A percentile compares a stretch with the other conserved stretches of the same genome.
Conservation (phyloP, 164 flowering plant genomes). For the Nymphaea thermarum region DNA sequence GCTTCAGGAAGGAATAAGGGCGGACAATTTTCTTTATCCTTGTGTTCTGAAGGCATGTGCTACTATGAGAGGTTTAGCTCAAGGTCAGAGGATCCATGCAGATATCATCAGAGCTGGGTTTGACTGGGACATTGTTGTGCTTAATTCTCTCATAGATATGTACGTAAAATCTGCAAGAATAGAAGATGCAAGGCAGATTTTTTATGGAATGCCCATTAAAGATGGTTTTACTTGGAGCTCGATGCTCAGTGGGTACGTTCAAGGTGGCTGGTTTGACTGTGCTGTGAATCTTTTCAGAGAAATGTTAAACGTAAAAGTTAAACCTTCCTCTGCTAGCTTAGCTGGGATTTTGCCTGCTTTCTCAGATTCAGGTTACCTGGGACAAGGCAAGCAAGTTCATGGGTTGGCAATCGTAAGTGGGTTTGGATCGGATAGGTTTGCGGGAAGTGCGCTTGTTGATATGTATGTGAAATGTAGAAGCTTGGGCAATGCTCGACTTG, state of each 20-base stretch:
- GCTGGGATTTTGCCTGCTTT: constrained; percentile 19
- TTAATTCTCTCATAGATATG: constrained; percentile 24
- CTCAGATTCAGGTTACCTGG: constrained; percentile 13
- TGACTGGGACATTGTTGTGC: constrained; percentile 16
- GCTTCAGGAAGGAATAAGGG: constrained; percentile 11
- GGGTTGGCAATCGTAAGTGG: constrained; percentile 14
- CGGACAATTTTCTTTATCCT: constrained; percentile 20
- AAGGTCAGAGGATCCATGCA: constrained; percentile 13
- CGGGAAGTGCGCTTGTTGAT: constrained; percentile 18
- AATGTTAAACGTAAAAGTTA: constrained; percentile 13
- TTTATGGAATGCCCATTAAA: constrained; percentile 10
- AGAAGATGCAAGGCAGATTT: constrained; percentile 14
- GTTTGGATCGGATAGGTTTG: constrained; percentile 12
- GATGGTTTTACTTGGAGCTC: constrained; percentile 21
- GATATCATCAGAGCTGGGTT: constrained; percentile 14
- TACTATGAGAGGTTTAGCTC: constrained; percentile 9
- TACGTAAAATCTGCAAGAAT: constrained; percentile 17
- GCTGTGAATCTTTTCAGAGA: constrained; percentile 15
- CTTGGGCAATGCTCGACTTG: constrained; percentile 13
- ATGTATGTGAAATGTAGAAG: constrained; percentile 17
- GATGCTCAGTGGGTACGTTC: constrained; percentile 17
- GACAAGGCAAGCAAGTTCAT: constrained; percentile 18
- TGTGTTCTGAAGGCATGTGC: constrained; percentile 21
- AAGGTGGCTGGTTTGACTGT: constrained; percentile 7
- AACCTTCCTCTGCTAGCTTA: constrained; percentile 15